Percentiles rank a stretch among this genome's conserved stretches.
These are phyloP conservation scores for Microbotryum violaceum DNA, from an alignment of 1,284 basidiomycete genomes.

Conservation along the genomic window DNA sequence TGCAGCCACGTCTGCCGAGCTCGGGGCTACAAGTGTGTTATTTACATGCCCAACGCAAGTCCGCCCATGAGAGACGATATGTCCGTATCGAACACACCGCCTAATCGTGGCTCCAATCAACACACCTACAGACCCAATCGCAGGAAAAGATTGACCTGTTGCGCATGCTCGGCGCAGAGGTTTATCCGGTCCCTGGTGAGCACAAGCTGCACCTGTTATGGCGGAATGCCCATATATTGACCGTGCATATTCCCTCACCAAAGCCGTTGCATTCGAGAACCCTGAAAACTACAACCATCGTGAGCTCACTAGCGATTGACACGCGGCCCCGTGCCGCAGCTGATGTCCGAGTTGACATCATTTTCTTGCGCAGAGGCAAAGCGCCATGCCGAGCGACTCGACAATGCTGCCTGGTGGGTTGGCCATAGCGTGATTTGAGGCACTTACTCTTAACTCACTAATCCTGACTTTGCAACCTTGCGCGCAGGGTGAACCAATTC, in stretches of 20 bases:
- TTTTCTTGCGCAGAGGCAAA: slow-evolving; percentile 53
- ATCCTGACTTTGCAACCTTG: neutral
- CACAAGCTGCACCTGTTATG: neutral
- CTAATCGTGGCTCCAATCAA: too few relatives aligned
- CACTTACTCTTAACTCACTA: neutral
- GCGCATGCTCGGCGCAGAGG: slow-evolving; percentile 93
- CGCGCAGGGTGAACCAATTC: slow-evolving; percentile 24
- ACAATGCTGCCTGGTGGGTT: slow-evolving; percentile 88
- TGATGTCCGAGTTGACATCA: neutral
- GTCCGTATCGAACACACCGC: too few relatives aligned
- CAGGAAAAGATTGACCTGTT: slow-evolving; percentile 98
- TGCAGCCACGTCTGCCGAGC: slow-evolving; percentile 66
- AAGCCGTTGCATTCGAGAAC: slow-evolving; percentile 90
- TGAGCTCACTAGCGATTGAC: slow-evolving; percentile 1
- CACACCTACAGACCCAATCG: slow-evolving; percentile 49
- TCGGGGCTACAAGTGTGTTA: slow-evolving; percentile 94
- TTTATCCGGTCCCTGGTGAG: slow-evolving; percentile 73
- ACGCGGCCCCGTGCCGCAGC: too few relatives aligned
- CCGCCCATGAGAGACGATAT: neutral
- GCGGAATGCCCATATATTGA: neutral
- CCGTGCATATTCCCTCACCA: neutral
- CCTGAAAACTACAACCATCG: slow-evolving; percentile 96
- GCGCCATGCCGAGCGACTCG: slow-evolving; percentile 68
- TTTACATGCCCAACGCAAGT: slow-evolving; percentile 90
- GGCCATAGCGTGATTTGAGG: neutral